Percentiles rank a stretch among this genome's conserved stretches.
Conservation (phyloP, 2,329 filamentous ascomycete genomes). For the Curvularia verruculosa region DNA sequence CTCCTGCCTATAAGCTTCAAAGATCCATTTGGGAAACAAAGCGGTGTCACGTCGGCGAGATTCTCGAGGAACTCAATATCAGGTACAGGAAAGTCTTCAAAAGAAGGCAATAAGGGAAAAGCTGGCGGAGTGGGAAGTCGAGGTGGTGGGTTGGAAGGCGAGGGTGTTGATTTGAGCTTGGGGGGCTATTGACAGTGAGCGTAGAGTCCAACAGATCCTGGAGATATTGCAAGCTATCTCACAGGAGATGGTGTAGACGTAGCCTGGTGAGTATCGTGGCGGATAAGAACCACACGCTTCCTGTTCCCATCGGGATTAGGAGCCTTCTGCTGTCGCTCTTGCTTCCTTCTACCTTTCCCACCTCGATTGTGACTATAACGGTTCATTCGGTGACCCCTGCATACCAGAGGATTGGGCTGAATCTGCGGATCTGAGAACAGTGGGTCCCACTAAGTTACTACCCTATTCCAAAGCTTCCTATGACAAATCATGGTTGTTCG, state of each 20-base stretch:
- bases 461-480: background rate
- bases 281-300: background rate
- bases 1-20: background rate
- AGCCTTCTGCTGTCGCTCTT: background rate
- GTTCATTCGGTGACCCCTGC: background rate
- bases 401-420: background rate
- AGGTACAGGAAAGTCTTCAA: background rate
- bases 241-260: background rate
- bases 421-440: background rate
- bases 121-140: background rate
- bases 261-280: background rate
- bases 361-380: background rate
- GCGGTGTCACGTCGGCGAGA: background rate
- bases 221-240: background rate
- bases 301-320: background rate
- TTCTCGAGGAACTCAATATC: background rate
- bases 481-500: background rate
- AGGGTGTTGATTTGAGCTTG: background rate
- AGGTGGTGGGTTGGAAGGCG: background rate
- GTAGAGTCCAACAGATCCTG: background rate
- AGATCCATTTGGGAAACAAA: background rate
- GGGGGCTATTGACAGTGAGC: background rate
- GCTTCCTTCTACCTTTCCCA: no score
- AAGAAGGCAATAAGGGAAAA: background rate
- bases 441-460: background rate